Percentiles rank a stretch among this genome's conserved stretches.
phyloP scores from a whole-genome alignment of 202 grass and related monocot species.

The Hordeum pubiflorum region DNA sequence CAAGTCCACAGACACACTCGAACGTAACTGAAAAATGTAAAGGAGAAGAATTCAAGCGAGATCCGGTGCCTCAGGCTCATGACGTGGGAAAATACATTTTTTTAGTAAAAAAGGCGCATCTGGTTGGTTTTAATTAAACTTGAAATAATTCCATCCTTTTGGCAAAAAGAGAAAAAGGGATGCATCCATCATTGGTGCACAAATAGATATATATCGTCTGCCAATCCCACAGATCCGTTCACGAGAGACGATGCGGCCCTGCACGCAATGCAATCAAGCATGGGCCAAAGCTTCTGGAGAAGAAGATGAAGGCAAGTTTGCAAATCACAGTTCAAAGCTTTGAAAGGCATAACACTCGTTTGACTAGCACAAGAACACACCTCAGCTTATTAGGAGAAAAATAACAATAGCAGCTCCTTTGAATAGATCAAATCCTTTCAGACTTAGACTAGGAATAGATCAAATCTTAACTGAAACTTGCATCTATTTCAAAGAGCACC shows the following conservation, averaged over 20 bases:
- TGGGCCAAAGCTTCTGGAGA: slow-evolving; percentile 2
- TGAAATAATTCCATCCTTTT: slow-evolving; percentile 43
- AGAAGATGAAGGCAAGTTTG: slow-evolving; percentile 4
- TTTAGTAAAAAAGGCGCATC: slow-evolving; percentile 35
- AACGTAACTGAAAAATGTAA: slow-evolving; percentile 29
- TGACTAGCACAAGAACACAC: slow-evolving; percentile 7
- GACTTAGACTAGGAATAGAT: neutral
- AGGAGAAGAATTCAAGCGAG: slow-evolving; percentile 32
- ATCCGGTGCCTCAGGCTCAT: slow-evolving; percentile 33
- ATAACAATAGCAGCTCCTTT: neutral
- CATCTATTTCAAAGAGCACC: neutral
- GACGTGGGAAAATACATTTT: slow-evolving; percentile 13
- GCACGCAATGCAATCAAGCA: slow-evolving; percentile 29
- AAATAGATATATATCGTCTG: slow-evolving; percentile 35
- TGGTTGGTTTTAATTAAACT: slow-evolving; percentile 31
- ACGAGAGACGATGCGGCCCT: slow-evolving; percentile 7
- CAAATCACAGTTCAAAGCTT: slow-evolving; percentile 25
- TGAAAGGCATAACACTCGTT: slow-evolving; percentile 15
- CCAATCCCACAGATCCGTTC: slow-evolving; percentile 36
- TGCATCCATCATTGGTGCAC: slow-evolving; percentile 36
- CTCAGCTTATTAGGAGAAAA: neutral
- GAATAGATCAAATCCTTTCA: slow-evolving; percentile 14
- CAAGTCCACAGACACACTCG: slow-evolving; percentile 19
- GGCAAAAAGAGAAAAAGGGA: slow-evolving; percentile 37
- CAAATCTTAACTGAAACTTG: slow-evolving; percentile 18